phyloP scores from a whole-genome alignment of 2,329 filamentous ascomycete genomes.

The Trichoderma afroharzianum region DNA sequence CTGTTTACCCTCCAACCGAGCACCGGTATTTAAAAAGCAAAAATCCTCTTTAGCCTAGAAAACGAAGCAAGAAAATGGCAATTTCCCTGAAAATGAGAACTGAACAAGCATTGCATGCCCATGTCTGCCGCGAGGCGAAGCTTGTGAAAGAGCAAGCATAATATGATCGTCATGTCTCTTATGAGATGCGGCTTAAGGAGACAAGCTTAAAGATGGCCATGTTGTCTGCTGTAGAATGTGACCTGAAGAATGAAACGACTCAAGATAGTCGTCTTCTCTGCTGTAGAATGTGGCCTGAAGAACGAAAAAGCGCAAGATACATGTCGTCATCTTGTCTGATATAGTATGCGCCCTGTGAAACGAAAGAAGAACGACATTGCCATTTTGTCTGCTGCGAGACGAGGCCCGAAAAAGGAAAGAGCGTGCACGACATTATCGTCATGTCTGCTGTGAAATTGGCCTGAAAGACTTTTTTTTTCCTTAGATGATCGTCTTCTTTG shows the following conservation, averaged over 20 bases:
- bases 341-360: background rate
- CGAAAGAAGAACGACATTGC: background rate
- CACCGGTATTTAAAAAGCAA: constrained; percentile 6
- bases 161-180: background rate
- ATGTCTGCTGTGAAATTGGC: background rate
- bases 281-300: background rate
- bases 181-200: background rate
- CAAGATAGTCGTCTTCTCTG: background rate
- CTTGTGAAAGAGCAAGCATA: background rate
- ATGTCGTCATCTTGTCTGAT: background rate
- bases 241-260: background rate
- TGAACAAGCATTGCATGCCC: background rate
- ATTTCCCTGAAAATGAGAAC: background rate
- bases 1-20: background rate
- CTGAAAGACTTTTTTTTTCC: too few species aligned
- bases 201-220: background rate
- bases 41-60: constrained; percentile 7
- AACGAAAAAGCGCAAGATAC: background rate
- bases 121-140: background rate
- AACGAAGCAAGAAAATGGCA: background rate
- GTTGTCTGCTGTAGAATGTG: background rate
- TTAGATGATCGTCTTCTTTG: background rate
- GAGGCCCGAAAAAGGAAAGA: constrained; percentile 25
- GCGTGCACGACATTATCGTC: background rate
- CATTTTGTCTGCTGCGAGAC: background rate